These are phyloP conservation scores for Colletotrichum phormii DNA, from an alignment of 2,329 filamentous ascomycete species.

Conservation along the genomic window DNA sequence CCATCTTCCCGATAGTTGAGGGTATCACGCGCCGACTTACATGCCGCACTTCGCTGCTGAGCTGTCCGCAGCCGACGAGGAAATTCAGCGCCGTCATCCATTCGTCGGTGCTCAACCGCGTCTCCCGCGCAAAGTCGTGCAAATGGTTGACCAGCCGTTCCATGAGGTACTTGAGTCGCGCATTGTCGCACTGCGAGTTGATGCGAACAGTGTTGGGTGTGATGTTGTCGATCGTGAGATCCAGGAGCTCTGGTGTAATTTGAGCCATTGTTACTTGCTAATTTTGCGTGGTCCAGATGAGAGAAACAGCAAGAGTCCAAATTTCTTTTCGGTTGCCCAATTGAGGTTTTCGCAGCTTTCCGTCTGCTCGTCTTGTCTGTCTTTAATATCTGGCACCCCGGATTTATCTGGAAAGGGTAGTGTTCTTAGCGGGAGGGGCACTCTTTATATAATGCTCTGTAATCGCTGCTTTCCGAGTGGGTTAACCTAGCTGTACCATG, in stretches of 20 bases:
- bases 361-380: neutral
- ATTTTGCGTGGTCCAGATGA: neutral
- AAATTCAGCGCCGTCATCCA: slow-evolving; percentile 80
- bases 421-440: neutral
- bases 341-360: neutral
- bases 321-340: neutral
- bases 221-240: slow-evolving; percentile 80
- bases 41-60: slow-evolving; percentile 75
- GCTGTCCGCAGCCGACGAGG: slow-evolving; percentile 75
- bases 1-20: no score
- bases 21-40: slow-evolving; percentile 48
- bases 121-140: slow-evolving; percentile 82
- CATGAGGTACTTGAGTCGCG: slow-evolving; percentile 74
- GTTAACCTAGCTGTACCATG: neutral
- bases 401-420: neutral
- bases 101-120: slow-evolving; percentile 76
- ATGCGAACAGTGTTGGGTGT: slow-evolving; percentile 77
- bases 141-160: slow-evolving; percentile 78
- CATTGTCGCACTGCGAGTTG: slow-evolving; percentile 73
- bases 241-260: slow-evolving; percentile 64
- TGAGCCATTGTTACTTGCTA: slow-evolving; percentile 16
- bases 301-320: neutral
- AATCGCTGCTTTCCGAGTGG: slow-evolving; percentile 30
- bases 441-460: slow-evolving; percentile 38
- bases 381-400: neutral